phyloP scores from a whole-genome alignment of 2,329 filamentous ascomycete species.

The Ophiostoma piceae region DNA sequence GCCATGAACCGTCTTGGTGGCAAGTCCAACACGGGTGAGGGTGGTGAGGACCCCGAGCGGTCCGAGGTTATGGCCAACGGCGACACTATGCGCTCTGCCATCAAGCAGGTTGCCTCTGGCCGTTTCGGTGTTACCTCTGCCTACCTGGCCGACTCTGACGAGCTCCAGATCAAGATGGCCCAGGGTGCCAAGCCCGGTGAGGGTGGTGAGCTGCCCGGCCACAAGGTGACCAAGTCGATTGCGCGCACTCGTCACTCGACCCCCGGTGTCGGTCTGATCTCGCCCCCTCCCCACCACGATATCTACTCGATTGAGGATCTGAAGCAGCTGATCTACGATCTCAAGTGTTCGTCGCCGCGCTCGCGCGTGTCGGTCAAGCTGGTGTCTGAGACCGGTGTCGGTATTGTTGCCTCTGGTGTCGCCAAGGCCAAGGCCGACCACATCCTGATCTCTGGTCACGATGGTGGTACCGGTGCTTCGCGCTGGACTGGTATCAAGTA shows the following conservation, averaged over 20 bases:
- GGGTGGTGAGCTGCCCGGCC: conserved; percentile 91
- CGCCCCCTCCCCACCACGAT: conserved; percentile 92
- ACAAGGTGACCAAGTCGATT: conserved; percentile 94
- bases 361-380: conserved; percentile 94
- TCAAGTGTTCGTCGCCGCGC: conserved; percentile 92
- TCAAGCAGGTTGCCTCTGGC: conserved; percentile 95
- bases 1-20: conserved; percentile 96
- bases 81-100: conserved; percentile 93
- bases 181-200: conserved; percentile 97
- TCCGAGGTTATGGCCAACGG: conserved; percentile 82
- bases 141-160: conserved; percentile 90
- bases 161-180: conserved; percentile 99
- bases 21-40: conserved; percentile 96
- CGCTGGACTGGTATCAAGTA: conserved; percentile 99
- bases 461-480: conserved; percentile 93
- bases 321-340: conserved; percentile 95
- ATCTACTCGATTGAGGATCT: conserved; percentile 98
- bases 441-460: conserved; percentile 93
- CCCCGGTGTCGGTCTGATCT: conserved; percentile 91
- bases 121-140: conserved; percentile 94
- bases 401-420: conserved; percentile 94
- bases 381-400: conserved; percentile 93
- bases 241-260: conserved; percentile 93
- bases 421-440: conserved; percentile 97
- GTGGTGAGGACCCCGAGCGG: conserved; percentile 90